Percentiles rank a stretch among this genome's conserved stretches.
phyloP scores from a whole-genome alignment of 495 filamentous ascomycete genomes.

The Penicillium herquei region DNA sequence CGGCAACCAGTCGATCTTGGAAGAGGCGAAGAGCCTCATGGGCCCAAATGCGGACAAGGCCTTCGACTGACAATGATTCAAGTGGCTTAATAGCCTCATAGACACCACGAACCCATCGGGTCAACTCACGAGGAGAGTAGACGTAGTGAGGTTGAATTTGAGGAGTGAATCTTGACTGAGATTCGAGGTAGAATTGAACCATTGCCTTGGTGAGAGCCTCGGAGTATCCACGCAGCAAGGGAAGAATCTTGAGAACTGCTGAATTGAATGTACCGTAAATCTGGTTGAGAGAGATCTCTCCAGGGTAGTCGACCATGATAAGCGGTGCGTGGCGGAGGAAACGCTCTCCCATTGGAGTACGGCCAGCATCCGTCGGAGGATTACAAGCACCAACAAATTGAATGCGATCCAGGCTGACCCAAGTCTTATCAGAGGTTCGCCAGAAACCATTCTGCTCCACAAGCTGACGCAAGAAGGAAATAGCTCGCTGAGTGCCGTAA shows the following conservation, averaged over 20 bases:
- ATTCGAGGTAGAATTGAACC: slow-evolving; percentile 94
- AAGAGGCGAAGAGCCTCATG: slow-evolving; percentile 95
- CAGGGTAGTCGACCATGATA: slow-evolving; percentile 99
- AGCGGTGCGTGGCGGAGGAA: slow-evolving; percentile 95
- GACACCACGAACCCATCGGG: slow-evolving; percentile 92
- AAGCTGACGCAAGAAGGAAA: slow-evolving; percentile 93
- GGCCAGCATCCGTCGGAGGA: slow-evolving; percentile 95
- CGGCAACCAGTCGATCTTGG: slow-evolving; percentile 89
- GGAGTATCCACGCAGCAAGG: slow-evolving; percentile 89
- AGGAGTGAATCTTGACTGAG: slow-evolving; percentile 87
- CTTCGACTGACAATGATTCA: slow-evolving; percentile 82
- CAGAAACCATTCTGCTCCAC: slow-evolving; percentile 99
- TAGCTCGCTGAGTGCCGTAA: slow-evolving; percentile 95
- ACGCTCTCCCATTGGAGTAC: slow-evolving; percentile 87
- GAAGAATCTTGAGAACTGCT: slow-evolving; percentile 94
- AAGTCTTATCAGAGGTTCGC: slow-evolving; percentile 94
- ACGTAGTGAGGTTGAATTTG: slow-evolving; percentile 98
- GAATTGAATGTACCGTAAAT: slow-evolving; percentile 99
- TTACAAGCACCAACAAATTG: slow-evolving; percentile 99
- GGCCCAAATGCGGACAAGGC: slow-evolving; percentile 94
- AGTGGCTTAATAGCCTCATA: slow-evolving; percentile 95
- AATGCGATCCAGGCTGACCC: slow-evolving; percentile 96
- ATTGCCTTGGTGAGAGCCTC: slow-evolving; percentile 95
- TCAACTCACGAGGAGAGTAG: slow-evolving; percentile 97
- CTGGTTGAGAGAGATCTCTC: slow-evolving; percentile 87